Percentiles rank a stretch among this genome's conserved stretches.
phyloP scores from a whole-genome alignment of 2,329 filamentous ascomycete genomes.

The Dendrostoma leiphaemia region DNA sequence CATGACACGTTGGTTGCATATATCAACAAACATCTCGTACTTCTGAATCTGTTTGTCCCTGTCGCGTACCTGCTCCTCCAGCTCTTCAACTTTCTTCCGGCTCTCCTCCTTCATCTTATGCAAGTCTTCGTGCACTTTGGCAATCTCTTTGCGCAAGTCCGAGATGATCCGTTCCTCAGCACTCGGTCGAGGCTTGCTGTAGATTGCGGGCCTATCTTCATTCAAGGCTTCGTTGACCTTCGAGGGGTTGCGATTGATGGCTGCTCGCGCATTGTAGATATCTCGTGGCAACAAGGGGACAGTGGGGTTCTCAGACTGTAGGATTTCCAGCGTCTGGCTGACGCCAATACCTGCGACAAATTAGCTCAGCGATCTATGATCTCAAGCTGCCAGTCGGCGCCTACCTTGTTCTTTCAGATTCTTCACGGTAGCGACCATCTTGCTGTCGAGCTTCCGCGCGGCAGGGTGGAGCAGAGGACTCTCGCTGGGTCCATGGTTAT shows the following conservation, averaged over 20 bases:
- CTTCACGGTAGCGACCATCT: slow-evolving; percentile 67
- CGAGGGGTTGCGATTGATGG: slow-evolving; percentile 63
- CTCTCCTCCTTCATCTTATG: slow-evolving; percentile 54
- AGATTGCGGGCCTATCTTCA: slow-evolving; percentile 62
- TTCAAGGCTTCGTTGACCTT: slow-evolving; percentile 60
- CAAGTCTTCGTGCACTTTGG: slow-evolving; percentile 55
- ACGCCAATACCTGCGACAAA: slow-evolving; percentile 57
- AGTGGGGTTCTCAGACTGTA: slow-evolving; percentile 62
- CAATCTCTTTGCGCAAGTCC: slow-evolving; percentile 59
- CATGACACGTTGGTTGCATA: slow-evolving; percentile 66
- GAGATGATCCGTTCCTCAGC: slow-evolving; percentile 63
- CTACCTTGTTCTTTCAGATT: slow-evolving; percentile 64
- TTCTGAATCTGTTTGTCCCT: slow-evolving; percentile 61
- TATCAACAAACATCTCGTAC: slow-evolving; percentile 70
- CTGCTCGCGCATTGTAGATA: slow-evolving; percentile 66
- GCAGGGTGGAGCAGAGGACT: slow-evolving; percentile 66
- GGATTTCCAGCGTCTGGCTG: slow-evolving; percentile 63
- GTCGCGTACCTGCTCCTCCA: slow-evolving; percentile 59
- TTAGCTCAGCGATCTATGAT: slow-evolving; percentile 25
- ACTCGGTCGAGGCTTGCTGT: slow-evolving; percentile 63
- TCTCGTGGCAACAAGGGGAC: slow-evolving; percentile 63
- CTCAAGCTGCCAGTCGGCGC: slow-evolving; percentile 24
- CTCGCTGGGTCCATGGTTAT: slow-evolving; percentile 66
- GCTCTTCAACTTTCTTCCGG: slow-evolving; percentile 55
- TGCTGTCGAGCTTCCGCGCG: slow-evolving; percentile 63